These are phyloP conservation scores for Ceratobasidium sp. DNA, from an alignment of 1,284 basidiomycete species.

Conservation along the genomic window DNA sequence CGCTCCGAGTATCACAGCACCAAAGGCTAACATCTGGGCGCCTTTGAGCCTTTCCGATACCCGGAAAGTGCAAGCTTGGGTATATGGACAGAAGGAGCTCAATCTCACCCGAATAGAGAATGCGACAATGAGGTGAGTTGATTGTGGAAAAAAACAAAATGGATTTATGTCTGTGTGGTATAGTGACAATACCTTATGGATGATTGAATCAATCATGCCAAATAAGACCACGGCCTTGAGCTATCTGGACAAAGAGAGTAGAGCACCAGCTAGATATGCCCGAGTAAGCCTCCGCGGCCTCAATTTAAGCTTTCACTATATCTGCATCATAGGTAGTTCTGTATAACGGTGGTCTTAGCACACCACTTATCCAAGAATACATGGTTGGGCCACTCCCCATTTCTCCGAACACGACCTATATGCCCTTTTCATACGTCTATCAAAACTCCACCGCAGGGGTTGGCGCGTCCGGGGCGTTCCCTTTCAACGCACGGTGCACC, in stretches of 20 bases:
- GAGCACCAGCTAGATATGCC: slow-evolving; percentile 42
- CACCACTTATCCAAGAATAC: slow-evolving; percentile 66
- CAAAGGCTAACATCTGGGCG: slow-evolving; percentile 41
- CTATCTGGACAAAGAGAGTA: slow-evolving; percentile 61
- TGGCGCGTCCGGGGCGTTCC: slow-evolving; percentile 65
- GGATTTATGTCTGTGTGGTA: neutral
- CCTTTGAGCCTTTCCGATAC: slow-evolving; percentile 42
- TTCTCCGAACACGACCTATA: slow-evolving; percentile 55
- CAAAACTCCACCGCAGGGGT: slow-evolving; percentile 54
- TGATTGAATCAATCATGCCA: slow-evolving; percentile 67
- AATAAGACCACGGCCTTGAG: slow-evolving; percentile 65
- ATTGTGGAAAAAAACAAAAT: neutral
- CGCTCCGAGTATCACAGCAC: slow-evolving; percentile 21
- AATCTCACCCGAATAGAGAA: slow-evolving; percentile 42
- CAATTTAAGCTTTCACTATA: slow-evolving; percentile 52
- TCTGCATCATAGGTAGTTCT: slow-evolving; percentile 64
- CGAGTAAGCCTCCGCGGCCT: neutral
- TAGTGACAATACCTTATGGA: slow-evolving; percentile 66
- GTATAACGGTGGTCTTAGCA: slow-evolving; percentile 63
- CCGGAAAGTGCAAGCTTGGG: slow-evolving; percentile 34
- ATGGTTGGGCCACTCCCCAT: slow-evolving; percentile 70
- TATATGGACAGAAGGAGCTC: slow-evolving; percentile 32
- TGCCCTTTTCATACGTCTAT: slow-evolving; percentile 45
- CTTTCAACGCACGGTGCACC: slow-evolving; percentile 64
- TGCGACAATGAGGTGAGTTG: slow-evolving; percentile 41